Base-by-base conservation (phyloP, 1,139 yeast genomes). In the Saccharomyces uvarum region DNA sequence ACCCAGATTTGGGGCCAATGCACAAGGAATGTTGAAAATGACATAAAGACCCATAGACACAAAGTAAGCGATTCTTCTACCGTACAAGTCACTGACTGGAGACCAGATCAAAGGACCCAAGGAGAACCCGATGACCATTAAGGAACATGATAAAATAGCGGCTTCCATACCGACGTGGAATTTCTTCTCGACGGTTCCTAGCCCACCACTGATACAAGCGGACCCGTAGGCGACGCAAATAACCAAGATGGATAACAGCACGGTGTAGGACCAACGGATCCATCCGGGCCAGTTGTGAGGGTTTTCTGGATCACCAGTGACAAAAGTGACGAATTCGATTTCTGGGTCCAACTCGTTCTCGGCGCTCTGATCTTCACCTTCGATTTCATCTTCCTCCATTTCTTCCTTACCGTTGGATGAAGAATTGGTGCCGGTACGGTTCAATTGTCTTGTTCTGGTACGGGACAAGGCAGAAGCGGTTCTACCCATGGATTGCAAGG, bases 81-180 rank as follows among this genome's bases (percentile, higher is more conserved):
- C 97, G 61, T 83, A 83, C 65, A 85, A 83, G 70, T 90, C 97
- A 41, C 91, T 83, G 51, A 89, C 73, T 3, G 97, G 97, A 13
- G 96, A 89, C 96, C 97, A 90, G 28, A 89, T 63, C 57, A 90
- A 75, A 1, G 97, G 97, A 47, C 97, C 97, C 26, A 89, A 79
- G 21, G 91, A 80, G 66, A 89, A 90, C 2, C 97, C 97, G 44
- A 88, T 69, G 51, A 90, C 97, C 95, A 89, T 88, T 41, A 89
- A 75, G 0, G 97, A 88, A 59, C 88, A 88, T 0, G 91, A 75
- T 60, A 89, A 75, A 47, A 83, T 85, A 9, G 96, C 82, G 27
- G 89, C 96, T 71, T 88, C 96, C 4, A 77, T 70, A 5, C 88
- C 80, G 13, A 88, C 96, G 56, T 81, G 73, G 67, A 79, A 88